Base-by-base conservation (phyloP, 169 alveolate species). In the Plasmodium relictum region DNA sequence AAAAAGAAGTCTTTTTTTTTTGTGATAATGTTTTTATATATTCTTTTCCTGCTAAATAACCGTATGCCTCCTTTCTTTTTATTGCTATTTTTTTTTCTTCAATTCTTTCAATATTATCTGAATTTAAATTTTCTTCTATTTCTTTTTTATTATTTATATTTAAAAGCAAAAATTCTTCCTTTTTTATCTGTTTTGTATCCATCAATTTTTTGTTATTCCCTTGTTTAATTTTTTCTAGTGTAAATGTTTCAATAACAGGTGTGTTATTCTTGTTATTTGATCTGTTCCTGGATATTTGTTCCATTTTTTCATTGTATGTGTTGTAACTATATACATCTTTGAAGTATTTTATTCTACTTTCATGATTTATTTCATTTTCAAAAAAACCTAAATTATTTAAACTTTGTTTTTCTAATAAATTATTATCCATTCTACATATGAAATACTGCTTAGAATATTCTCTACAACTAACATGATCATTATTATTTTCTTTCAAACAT, bases 401-500 rank as follows among this genome's bases (percentile, higher is more conserved):
- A 66, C 76, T 66, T 42, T 78, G 89, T 71, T n/a, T 78, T 62
- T 78, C 89, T 14, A 78, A 72, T 78, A 78, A 56, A 78, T 78
- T 78, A 16, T 48, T 78, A 58, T 89, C 93, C 93, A 89, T 89
- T 71, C 93, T 52, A 74, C 93, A 89, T 42, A 70, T 65, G 63
- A 89, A 91, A 65, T 89, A 89, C 18, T 73, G 88, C 85, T 89
- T 73, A 16, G 93, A 89, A 50, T 71, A 72, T 14, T 89, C 72
- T 69, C 93, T 16, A 52, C 93, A 89, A 72, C 93, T 71, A 48
- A 89, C 52, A 18, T 89, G 89, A 42, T 89, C 93, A 73, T 89
- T 73, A 14, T 41, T 50, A 61, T 83, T 74, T 18, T 76, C 86
- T 68, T 89, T 76, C 22, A 89, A 78, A 26, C 93, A 89, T 63